phyloP scores from a whole-genome alignment of 1,139 yeast species.

The Magnusiomyces paraingens region DNA sequence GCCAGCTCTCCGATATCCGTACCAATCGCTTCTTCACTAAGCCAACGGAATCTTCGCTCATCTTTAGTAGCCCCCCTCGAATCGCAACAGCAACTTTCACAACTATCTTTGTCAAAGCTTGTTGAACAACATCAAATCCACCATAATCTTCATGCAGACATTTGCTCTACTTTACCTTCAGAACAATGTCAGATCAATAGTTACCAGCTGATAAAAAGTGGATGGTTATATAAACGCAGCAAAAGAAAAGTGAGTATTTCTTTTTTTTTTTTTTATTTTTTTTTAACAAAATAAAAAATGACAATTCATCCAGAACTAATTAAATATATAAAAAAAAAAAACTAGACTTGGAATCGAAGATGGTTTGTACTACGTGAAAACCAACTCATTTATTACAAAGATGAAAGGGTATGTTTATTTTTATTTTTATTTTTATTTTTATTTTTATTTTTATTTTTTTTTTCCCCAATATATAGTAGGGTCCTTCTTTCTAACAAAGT shows the following conservation, averaged over 20 bases:
- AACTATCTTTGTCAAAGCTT: too few relatives aligned
- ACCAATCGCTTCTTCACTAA: not conserved
- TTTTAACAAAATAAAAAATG: not conserved
- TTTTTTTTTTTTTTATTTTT: not conserved
- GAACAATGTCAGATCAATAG: too few relatives aligned
- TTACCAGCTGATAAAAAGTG: conserved; percentile 22
- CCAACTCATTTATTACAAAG: conserved; percentile 54
- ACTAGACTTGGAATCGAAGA: conserved; percentile 41
- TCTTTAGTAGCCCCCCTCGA: too few relatives aligned
- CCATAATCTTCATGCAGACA: too few relatives aligned
- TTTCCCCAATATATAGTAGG: not conserved
- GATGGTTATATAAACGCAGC: conserved; percentile 32
- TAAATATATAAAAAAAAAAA: not conserved
- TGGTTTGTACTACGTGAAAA: conserved; percentile 57
- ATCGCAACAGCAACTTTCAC: too few relatives aligned
- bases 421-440: not conserved
- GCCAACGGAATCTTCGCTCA: not conserved
- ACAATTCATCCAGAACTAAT: not conserved
- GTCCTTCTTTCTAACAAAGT: too few relatives aligned
- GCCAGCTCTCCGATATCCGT: not conserved
- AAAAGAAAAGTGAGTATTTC: conserved; percentile 18
- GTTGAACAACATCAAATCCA: too few relatives aligned
- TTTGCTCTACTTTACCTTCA: too few relatives aligned
- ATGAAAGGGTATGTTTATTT: conserved; percentile 31
- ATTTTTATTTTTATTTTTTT: not conserved